A percentile compares a stretch with the other conserved stretches of the same genome.
Conservation (phyloP, 352 stramenopile species). For the Globisporangium parvum region DNA sequence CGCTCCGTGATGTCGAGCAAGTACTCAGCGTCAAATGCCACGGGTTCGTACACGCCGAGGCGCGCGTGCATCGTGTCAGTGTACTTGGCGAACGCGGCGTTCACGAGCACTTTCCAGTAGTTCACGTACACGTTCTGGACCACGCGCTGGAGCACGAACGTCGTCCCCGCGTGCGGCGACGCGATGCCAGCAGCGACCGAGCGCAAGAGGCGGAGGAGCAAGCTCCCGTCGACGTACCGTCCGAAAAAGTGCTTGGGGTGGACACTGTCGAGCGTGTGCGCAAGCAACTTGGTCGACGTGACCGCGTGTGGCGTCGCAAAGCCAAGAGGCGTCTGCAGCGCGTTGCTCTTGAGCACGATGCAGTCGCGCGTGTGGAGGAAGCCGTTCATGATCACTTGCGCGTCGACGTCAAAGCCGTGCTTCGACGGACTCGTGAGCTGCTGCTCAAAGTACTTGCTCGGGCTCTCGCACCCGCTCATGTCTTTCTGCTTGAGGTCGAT, state of each 20-base stretch:
- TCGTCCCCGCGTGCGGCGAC: constrained; percentile 8
- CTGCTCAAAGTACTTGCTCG: constrained; percentile 63
- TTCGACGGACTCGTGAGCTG: constrained; percentile 36
- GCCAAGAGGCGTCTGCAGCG: constrained; percentile 26
- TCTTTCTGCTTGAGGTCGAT: constrained; percentile 79
- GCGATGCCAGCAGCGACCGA: constrained; percentile 41
- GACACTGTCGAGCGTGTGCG: constrained; percentile 39
- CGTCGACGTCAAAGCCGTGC: constrained; percentile 32
- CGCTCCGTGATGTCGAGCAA: constrained; percentile 65
- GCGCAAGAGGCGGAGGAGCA: constrained; percentile 44
- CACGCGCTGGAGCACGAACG: constrained; percentile 51
- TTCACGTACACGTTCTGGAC: constrained; percentile 53
- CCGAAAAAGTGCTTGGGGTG: constrained; percentile 64
- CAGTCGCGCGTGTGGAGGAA: constrained; percentile 42
- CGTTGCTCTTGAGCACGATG: constrained; percentile 52
- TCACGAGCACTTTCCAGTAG: constrained; percentile 60
- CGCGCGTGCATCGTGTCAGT: constrained; percentile 53
- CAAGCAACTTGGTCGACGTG: constrained; percentile 52
- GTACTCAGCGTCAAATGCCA: constrained; percentile 51
- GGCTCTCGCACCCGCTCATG: constrained; percentile 59
- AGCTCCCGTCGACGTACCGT: constrained; percentile 41
- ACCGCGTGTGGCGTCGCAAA: constrained; percentile 28
- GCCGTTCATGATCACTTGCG: constrained; percentile 40
- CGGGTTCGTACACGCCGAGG: constrained; percentile 50
- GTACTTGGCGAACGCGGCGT: constrained; percentile 50